A percentile compares a stretch with the other conserved stretches of the same genome.
Conservation (phyloP, 2,329 filamentous ascomycete genomes). For the Polytolypa hystricis region DNA sequence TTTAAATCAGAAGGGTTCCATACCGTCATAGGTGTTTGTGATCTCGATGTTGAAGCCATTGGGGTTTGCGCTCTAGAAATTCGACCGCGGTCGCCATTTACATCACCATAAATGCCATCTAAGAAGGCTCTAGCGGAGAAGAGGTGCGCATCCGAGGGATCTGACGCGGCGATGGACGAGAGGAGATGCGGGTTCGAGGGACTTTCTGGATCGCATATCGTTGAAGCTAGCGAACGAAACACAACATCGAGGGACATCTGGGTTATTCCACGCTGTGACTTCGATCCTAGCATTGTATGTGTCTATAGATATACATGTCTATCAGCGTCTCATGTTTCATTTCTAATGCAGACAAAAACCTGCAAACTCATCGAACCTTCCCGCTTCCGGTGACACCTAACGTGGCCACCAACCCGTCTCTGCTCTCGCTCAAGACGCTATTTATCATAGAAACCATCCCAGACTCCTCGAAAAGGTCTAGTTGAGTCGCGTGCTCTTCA, state of each 20-base stretch:
- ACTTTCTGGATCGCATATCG: slow-evolving; percentile 51
- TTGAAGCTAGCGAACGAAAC: slow-evolving; percentile 67
- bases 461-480: slow-evolving; percentile 75
- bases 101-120: slow-evolving; percentile 64
- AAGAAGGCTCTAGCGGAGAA: slow-evolving; percentile 65
- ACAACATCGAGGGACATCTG: slow-evolving; percentile 85
- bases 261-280: slow-evolving; percentile 74
- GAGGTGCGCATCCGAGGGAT: slow-evolving; percentile 70
- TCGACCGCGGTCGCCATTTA: slow-evolving; percentile 43
- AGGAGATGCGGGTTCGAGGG: slow-evolving; percentile 50
- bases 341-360: neutral
- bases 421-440: slow-evolving; percentile 71
- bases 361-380: slow-evolving; percentile 51
- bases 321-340: neutral
- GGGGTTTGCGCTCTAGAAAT: slow-evolving; percentile 59
- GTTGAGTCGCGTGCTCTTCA: slow-evolving; percentile 70
- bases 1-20: slow-evolving; percentile 24
- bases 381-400: slow-evolving; percentile 90
- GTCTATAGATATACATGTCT: slow-evolving; percentile 47
- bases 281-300: slow-evolving; percentile 88
- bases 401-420: slow-evolving; percentile 83
- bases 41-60: slow-evolving; percentile 48
- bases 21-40: slow-evolving; percentile 35
- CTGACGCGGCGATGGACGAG: slow-evolving; percentile 62
- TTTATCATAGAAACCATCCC: slow-evolving; percentile 65